A percentile compares a stretch with the other conserved stretches of the same genome.
Conservation (phyloP, 768 basidiomycete species). For the Tricholoma saponaceum region DNA sequence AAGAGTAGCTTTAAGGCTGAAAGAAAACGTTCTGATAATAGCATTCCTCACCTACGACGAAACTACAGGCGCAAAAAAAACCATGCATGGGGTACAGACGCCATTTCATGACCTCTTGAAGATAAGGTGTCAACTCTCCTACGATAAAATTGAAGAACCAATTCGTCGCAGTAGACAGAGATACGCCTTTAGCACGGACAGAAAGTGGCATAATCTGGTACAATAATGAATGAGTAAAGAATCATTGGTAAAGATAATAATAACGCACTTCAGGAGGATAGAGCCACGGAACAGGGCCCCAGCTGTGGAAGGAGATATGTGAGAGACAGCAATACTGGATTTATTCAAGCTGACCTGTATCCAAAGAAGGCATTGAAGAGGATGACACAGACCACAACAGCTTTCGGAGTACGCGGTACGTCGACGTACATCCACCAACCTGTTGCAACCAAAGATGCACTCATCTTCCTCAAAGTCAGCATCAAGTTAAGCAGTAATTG, state of each 20-base stretch:
- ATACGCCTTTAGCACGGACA: slow-evolving; percentile 94
- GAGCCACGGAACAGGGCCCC: slow-evolving; percentile 88
- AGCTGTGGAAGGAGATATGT: slow-evolving; percentile 33
- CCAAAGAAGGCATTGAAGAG: slow-evolving; percentile 94
- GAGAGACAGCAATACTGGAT: not conserved
- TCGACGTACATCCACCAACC: slow-evolving; percentile 96
- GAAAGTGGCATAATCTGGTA: slow-evolving; percentile 81
- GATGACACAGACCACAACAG: slow-evolving; percentile 86
- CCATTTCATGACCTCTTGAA: slow-evolving; percentile 89
- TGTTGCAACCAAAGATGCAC: slow-evolving; percentile 68
- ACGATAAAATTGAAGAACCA: slow-evolving; percentile 90
- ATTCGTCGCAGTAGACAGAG: slow-evolving; percentile 87
- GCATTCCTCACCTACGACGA: slow-evolving; percentile 59
- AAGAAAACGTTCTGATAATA: slow-evolving; percentile 1
- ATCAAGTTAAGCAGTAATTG: not conserved
- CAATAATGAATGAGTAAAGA: slow-evolving; percentile 7
- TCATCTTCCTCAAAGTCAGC: slow-evolving; percentile 57
- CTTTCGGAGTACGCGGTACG: slow-evolving; percentile 77
- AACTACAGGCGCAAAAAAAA: slow-evolving; percentile 85
- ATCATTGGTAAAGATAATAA: not conserved
- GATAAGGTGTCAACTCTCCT: slow-evolving; percentile 79
- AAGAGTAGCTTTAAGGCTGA: slow-evolving; percentile 1
- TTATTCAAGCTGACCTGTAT: slow-evolving; percentile 48
- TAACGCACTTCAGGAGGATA: slow-evolving; percentile 75
- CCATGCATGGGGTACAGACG: slow-evolving; percentile 94